Evolutionary conservation across 139 green algal species (phyloP), one percentile per base, ranked within the genome.

Genomic region (Nannochloris sp.): DNA sequence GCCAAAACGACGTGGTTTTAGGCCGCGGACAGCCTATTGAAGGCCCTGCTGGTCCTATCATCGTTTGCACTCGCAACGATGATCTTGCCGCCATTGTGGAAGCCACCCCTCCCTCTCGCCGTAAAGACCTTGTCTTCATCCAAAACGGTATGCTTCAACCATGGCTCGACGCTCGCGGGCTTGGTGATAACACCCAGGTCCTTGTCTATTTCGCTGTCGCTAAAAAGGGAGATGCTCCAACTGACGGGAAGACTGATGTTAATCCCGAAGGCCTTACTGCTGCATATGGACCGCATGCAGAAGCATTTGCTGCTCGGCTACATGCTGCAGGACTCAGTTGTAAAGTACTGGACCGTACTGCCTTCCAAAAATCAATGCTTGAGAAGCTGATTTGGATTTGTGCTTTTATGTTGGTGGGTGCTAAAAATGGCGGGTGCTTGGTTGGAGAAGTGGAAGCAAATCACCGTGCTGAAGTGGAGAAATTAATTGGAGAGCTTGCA

Each of bases 351-450:
- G 74, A 79, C 34, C 65, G 65, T 14, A 44, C 45, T 0, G 73
- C 67, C n/a, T 97, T 90, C 73, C 71, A 71, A 14, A 72, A 76
- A 37, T 74, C 79, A 6, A 98, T 99, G 92, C 83, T 97, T 44
- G 94, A 99, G 72, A 99, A 99, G 85, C 83, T 99, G n/a, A 87
- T 98, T 13, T 99, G 94, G 93, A 99, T 99, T 64, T 86, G 83
- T 51, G 85, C 88, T 1, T 92, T 97, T 70, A 99, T 99, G 94
- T 63, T 96, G 39, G 79, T 98, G 23, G 94, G 94, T 1, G 83
- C 83, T 7, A 75, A 74, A 56, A 80, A 97, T 73, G 70, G 73
- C 30, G 81, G 80, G 13, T 70, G 64, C 44, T 94, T 45, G 13
- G 91, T 97, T 25, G 94, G 94, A 1, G 85, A 95, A 36, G 93